Evolutionary conservation across 2,329 filamentous ascomycete species (phyloP).

Genomic region (Beauveria medogensis): DNA sequence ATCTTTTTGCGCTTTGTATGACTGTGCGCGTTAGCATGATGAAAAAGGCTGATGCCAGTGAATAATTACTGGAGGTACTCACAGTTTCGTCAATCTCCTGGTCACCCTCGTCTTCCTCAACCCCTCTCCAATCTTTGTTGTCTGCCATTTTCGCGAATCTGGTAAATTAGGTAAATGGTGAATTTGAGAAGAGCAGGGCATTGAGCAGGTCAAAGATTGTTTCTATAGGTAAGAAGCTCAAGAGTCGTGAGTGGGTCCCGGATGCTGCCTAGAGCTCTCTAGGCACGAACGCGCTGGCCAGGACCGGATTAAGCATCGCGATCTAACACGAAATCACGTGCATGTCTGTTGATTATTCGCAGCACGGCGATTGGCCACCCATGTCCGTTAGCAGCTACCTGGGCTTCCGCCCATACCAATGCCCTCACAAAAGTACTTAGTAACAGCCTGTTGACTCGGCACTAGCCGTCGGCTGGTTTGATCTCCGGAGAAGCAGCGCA

Average conservation of each 20-base stretch:
- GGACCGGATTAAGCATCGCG: background rate
- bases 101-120: constrained; percentile 58
- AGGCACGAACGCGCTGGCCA: constrained; percentile 10
- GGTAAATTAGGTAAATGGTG: background rate
- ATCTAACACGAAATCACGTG: constrained; percentile 11
- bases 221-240: background rate
- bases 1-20: constrained; percentile 89
- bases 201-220: background rate
- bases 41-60: background rate
- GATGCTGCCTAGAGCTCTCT: constrained; percentile 6
- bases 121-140: constrained; percentile 35
- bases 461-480: constrained; percentile 4
- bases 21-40: constrained; percentile 37
- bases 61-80: constrained; percentile 16
- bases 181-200: background rate
- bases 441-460: constrained; percentile 4
- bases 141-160: constrained; percentile 23
- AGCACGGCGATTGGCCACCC: background rate
- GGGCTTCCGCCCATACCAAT: too few relatives aligned
- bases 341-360: background rate
- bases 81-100: constrained; percentile 55
- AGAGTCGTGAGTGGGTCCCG: background rate
- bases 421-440: background rate
- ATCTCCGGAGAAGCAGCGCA: constrained; percentile 4
- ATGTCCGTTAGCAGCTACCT: background rate